A percentile compares a stretch with the other conserved stretches of the same genome.
These are phyloP conservation scores for Russula emetica DNA, from an alignment of 768 basidiomycete genomes.

Conservation along the genomic window DNA sequence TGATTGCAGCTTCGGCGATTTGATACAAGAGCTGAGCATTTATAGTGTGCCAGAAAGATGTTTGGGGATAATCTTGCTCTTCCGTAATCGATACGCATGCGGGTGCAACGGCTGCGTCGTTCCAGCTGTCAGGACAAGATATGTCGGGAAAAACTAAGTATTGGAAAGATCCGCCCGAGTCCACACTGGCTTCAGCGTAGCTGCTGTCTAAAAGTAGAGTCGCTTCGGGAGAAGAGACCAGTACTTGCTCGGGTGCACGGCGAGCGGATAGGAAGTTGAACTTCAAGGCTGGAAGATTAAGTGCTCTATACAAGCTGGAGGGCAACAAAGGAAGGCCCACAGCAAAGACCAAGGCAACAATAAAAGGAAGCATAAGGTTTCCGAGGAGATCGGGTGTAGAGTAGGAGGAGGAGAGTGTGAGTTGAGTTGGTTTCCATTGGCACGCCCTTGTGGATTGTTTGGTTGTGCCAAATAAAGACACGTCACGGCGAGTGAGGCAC, in stretches of 20 bases:
- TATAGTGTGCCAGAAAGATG: conserved; percentile 15
- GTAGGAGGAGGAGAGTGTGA: background rate
- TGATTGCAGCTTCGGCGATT: conserved; percentile 12
- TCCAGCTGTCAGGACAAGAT: background rate
- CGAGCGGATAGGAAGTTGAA: conserved; percentile 14
- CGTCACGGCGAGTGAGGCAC: conserved; percentile 1
- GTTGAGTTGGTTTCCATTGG: background rate
- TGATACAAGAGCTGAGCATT: conserved; percentile 13
- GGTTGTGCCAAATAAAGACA: conserved; percentile 17
- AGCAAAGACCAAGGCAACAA: conserved; percentile 19
- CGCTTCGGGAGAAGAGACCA: conserved; percentile 1
- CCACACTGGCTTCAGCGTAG: background rate
- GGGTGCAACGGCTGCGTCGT: background rate
- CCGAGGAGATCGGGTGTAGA: background rate
- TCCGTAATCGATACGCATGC: conserved; percentile 5
- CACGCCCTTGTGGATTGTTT: background rate
- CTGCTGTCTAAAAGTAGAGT: background rate
- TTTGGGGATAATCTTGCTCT: background rate
- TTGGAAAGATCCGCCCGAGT: background rate
- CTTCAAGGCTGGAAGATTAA: conserved; percentile 14
- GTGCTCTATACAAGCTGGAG: conserved; percentile 14
- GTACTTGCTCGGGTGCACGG: background rate
- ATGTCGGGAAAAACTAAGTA: conserved; percentile 7
- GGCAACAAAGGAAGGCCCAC: conserved; percentile 22
- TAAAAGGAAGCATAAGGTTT: conserved; percentile 20